These are phyloP conservation scores for Macrocystidia cucumis DNA, from an alignment of 1,284 basidiomycete species.

Conservation along the genomic window DNA sequence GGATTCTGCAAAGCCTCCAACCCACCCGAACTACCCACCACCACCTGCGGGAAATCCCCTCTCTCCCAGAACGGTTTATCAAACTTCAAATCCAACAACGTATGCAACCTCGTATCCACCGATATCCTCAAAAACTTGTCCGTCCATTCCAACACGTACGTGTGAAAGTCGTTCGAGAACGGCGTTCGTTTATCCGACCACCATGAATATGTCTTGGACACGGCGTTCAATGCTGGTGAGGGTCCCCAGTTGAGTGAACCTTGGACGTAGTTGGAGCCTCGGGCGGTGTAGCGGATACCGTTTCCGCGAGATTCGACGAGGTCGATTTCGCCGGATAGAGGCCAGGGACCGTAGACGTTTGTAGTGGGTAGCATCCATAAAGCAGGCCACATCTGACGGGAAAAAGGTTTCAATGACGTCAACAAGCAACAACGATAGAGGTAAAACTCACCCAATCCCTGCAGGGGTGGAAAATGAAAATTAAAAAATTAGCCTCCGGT, in stretches of 20 bases:
- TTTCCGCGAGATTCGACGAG: conserved; percentile 73
- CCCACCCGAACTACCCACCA: conserved; percentile 57
- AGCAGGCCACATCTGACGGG: conserved; percentile 77
- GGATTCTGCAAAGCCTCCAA: conserved; percentile 40
- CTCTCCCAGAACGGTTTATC: conserved; percentile 68
- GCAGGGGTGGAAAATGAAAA: conserved; percentile 1
- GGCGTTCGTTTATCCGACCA: conserved; percentile 56
- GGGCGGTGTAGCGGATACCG: conserved; percentile 48
- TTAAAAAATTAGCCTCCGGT: conserved; percentile 1
- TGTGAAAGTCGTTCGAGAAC: conserved; percentile 63
- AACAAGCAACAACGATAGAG: conserved; percentile 17
- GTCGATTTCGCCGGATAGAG: conserved; percentile 62
- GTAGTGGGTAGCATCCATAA: conserved; percentile 78
- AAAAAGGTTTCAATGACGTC: no score
- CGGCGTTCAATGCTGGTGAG: conserved; percentile 44
- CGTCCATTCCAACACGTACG: conserved; percentile 78
- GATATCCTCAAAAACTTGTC: conserved; percentile 63
- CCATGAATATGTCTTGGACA: conserved; percentile 58
- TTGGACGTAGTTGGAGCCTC: conserved; percentile 67
- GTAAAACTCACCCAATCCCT: conserved; percentile 26
- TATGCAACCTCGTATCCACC: conserved; percentile 67
- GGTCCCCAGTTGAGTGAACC: conserved; percentile 77
- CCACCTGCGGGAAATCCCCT: conserved; percentile 64
- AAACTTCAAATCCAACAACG: conserved; percentile 62
- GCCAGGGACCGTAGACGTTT: conserved; percentile 70